Evolutionary conservation across 768 basidiomycete species (phyloP).

Genomic region (Rhodotorula toruloides): DNA sequence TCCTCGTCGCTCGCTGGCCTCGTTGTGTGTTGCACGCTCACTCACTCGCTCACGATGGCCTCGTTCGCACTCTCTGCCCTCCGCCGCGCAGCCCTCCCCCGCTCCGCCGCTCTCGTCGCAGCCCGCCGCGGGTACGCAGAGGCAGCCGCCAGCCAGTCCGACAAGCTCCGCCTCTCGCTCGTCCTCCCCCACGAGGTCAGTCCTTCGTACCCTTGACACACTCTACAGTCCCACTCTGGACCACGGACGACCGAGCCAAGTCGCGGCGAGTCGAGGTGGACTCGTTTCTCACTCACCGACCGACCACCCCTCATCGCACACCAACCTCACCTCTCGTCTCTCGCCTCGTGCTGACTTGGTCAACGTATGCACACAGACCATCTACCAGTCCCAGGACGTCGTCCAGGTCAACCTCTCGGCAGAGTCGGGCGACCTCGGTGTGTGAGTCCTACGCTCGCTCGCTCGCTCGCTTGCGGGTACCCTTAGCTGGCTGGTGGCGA

Average conservation of each 20-base stretch:
- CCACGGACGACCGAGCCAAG: neutral
- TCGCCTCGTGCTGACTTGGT: too few species aligned
- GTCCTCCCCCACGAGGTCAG: constrained; percentile 90
- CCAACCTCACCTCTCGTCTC: neutral
- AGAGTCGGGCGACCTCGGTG: constrained; percentile 96
- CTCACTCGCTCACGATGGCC: neutral
- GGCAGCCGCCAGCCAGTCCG: constrained; percentile 53
- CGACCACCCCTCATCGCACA: neutral
- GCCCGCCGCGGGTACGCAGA: constrained; percentile 82
- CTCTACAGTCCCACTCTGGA: neutral
- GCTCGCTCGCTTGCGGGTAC: neutral
- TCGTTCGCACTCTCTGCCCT: neutral
- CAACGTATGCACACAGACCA: constrained; percentile 58
- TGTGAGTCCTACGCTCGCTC: constrained; percentile 45
- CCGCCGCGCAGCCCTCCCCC: constrained; percentile 16
- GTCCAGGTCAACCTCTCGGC: constrained; percentile 93
- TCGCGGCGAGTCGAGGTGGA: neutral
- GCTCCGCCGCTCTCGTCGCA: constrained; percentile 49
- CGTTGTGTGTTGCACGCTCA: neutral
- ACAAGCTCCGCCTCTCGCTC: constrained; percentile 87
- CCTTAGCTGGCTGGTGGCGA: too few species aligned
- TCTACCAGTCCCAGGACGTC: constrained; percentile 85
- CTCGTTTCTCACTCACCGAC: neutral
- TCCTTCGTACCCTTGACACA: constrained; percentile 31
- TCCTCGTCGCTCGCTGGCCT: too few species aligned